Evolutionary conservation across 345 rosid species (phyloP).

Genomic region (Iberis pinnata): DNA sequence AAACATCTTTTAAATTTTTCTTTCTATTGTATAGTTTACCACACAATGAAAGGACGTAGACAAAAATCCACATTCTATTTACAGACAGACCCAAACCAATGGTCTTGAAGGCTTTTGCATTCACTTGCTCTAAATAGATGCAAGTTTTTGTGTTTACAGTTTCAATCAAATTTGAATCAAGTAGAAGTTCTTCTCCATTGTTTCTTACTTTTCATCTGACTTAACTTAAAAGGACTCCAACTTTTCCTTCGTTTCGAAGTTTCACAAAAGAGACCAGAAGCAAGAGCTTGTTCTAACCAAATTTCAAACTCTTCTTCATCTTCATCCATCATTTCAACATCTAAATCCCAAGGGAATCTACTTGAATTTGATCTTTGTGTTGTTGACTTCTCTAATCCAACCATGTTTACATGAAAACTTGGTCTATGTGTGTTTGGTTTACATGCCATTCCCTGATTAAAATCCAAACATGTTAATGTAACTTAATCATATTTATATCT

Average conservation of each 20-base stretch:
- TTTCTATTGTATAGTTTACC: too few relatives aligned
- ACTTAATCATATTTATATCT: not conserved
- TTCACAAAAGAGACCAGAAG: conserved; percentile 87
- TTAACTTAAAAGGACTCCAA: conserved; percentile 90
- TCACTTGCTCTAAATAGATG: conserved; percentile 14
- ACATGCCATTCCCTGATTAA: not conserved
- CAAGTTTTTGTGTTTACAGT: not conserved
- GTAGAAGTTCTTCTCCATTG: conserved; percentile 90
- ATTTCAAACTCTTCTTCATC: conserved; percentile 82
- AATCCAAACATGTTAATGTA: not conserved
- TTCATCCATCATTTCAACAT: conserved; percentile 88
- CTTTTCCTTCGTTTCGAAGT: conserved; percentile 81
- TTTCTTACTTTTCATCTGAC: conserved; percentile 73
- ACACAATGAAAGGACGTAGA: too few relatives aligned
- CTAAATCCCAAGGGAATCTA: conserved; percentile 36
- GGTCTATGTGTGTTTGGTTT: not conserved
- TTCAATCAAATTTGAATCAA: conserved; percentile 17
- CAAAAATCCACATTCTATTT: too few relatives aligned
- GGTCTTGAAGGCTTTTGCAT: not conserved
- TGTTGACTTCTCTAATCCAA: conserved; percentile 82
- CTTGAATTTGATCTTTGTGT: conserved; percentile 74
- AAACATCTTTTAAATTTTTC: too few relatives aligned
- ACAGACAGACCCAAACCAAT: too few relatives aligned
- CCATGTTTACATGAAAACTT: conserved; percentile 24
- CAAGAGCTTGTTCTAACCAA: conserved; percentile 87